Base-by-base conservation (phyloP, 1,284 basidiomycete genomes). In the Fomitopsis palustris region DNA sequence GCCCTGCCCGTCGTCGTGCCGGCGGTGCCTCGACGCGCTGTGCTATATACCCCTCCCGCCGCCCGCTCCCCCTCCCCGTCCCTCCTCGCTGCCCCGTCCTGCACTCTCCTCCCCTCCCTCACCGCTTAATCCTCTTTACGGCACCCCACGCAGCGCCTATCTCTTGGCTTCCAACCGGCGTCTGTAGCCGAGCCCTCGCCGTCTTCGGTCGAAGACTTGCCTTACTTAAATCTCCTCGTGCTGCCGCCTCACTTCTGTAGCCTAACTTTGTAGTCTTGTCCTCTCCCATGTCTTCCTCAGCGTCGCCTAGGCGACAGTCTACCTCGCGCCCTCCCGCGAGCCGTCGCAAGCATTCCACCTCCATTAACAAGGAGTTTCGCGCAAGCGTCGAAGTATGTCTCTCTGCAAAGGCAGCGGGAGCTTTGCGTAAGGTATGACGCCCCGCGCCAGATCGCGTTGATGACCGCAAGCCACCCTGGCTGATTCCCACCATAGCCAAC, bases 371-470 rank as follows among this genome's bases (percentile, higher is more conserved):
- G 51, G 81, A 81, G 65, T 77, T 80, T 62, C 74, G 74, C 61
- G 79, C 86, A 47, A 79, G 80, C 45, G 82, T 81, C 8, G 85
- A 91, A 65, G 73, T 92, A 21, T 88, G 85, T 67, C 74, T 90
- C 39, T 83, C 87, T n/a, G 75, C 77, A 54, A 75, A 81, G 54
- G 79, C 81, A 4, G 77, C 77, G 27, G 69, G 78, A 39, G 76
- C 78, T 25, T 69, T 86, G 53, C 82, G 82, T 61, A 90, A 86
- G 81, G 89, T 86, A 61, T 58, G 75, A 62, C 25, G n/a, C 43
- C 23, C 27, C 25, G 9, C 45, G 4, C 27, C 41, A 39, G 14
- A 19, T 51, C 41, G 33, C 3, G 17, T 37, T 16, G 33, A 51
- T 31, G 4, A 4, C 23, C 6, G n/a, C 6, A 23, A 23, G 5